These are phyloP conservation scores for Beauveria sp. DNA, from an alignment of 2,329 filamentous ascomycete species.

Conservation along the genomic window DNA sequence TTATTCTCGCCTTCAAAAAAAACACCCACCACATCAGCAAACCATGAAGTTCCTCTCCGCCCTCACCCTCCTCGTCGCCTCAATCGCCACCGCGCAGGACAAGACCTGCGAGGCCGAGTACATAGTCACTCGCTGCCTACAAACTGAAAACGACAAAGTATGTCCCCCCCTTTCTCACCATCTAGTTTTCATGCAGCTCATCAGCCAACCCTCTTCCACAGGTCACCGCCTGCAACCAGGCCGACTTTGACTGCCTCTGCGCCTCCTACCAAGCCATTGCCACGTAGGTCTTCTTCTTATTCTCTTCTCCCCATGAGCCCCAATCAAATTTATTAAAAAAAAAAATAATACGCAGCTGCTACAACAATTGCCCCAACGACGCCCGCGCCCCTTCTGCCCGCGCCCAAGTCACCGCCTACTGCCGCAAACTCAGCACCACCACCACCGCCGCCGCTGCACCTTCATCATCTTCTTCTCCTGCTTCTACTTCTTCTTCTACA, in stretches of 20 bases:
- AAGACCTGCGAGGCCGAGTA: constrained; percentile 35
- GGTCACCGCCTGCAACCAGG: constrained; percentile 28
- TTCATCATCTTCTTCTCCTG: constrained; percentile 18
- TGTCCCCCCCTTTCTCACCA: neutral
- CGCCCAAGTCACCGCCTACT: constrained; percentile 37
- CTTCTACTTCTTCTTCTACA: constrained; percentile 14
- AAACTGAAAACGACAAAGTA: constrained; percentile 32
- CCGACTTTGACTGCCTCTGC: constrained; percentile 42
- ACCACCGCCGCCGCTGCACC: constrained; percentile 14
- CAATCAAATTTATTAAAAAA: neutral
- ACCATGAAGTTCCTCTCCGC: constrained; percentile 40
- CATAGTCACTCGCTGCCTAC: constrained; percentile 39
- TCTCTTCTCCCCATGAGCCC: neutral
- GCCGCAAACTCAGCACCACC: constrained; percentile 35
- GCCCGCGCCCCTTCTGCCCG: constrained; percentile 25
- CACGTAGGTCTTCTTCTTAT: constrained; percentile 30
- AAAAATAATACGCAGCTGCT: constrained; percentile 37
- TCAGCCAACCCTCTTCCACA: constrained; percentile 10
- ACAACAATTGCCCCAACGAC: constrained; percentile 50
- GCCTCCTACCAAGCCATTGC: constrained; percentile 34
- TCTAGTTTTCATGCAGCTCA: neutral
- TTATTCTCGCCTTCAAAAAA: too few relatives aligned
- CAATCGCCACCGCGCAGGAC: constrained; percentile 25
- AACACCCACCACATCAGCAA: neutral
- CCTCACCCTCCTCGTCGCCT: constrained; percentile 31